These are phyloP conservation scores for Tuber indicum DNA, from an alignment of 495 filamentous ascomycete species.

Conservation along the genomic window DNA sequence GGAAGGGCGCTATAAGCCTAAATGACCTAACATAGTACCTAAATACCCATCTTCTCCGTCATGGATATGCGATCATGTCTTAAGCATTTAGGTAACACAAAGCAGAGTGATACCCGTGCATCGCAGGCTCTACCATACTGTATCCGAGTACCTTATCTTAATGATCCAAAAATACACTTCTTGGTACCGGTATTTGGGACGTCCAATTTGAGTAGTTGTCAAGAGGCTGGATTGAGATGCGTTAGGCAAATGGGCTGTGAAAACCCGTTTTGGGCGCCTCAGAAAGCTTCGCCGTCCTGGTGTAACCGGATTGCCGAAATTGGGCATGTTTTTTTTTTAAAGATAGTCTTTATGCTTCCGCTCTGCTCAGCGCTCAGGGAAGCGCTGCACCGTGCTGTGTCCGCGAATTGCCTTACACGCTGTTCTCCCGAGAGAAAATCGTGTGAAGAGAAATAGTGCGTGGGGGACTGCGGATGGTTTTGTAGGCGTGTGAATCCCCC, in stretches of 20 bases:
- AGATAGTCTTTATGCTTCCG: not conserved
- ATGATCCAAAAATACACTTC: not conserved
- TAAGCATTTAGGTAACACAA: not conserved
- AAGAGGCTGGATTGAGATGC: not conserved
- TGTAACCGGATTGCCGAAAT: not conserved
- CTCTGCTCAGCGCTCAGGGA: not conserved
- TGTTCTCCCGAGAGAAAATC: not conserved
- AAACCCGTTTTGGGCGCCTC: not conserved
- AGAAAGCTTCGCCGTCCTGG: not conserved
- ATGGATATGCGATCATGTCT: not conserved
- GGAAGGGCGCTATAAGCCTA: not conserved
- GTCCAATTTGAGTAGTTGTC: not conserved
- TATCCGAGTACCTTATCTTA: not conserved
- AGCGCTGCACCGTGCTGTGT: not conserved
- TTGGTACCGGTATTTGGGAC: not conserved
- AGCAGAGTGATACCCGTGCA: not conserved
- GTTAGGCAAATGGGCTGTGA: not conserved
- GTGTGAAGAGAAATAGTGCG: not conserved
- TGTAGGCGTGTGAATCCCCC: not conserved
- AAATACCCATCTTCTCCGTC: not conserved
- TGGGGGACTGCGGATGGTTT: not conserved
- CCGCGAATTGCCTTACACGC: not conserved
- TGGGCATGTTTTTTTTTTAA: not conserved
- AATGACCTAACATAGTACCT: not conserved
- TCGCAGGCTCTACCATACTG: not conserved